Base-by-base conservation (phyloP, 306 rosid genomes). In the Prunus dulcis region DNA sequence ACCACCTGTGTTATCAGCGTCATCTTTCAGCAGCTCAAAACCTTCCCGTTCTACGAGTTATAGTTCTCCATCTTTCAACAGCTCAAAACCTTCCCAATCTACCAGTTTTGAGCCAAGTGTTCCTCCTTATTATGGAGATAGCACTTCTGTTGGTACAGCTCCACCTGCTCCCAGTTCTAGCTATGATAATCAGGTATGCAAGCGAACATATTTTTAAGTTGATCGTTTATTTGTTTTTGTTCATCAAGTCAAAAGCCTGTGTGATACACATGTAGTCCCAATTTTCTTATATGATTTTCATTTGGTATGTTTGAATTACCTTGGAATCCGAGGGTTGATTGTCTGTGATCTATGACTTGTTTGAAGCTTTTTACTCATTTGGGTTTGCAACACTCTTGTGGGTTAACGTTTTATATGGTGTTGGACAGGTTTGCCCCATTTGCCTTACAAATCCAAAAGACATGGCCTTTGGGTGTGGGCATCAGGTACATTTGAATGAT, bases 391-490 rank as follows among this genome's bases (percentile, higher is more conserved):
- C 67, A 0, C 67, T 17, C 52, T 2, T 9, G 13, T 2, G 17
- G 55, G 57, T 60, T 82, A 74, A 79, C 75, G 41, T 34, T 80
- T 76, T 23, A 23, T 34, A 62, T 87, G 80, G 58, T 78, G 45
- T 72, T 78, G 9, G 52, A 80, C 93, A 95, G 98, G 73, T 89
- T 74, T 95, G 98, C 84, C 92, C 96, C 73, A 90, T 95, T 73
- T 92, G 99, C 89, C 78, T 95, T 43, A 87, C 27, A 43, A 84
- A 95, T 78, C 14, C 91, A 5, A 95, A 90, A 85, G 91, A 95
- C 93, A 87, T 95, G 93, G 99, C 97, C 79, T 95, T 92, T 62
- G 97, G 97, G 56, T 95, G 99, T 67, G 99, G 99, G 62, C 99
- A 95, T 83, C 99, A 85, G 97, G 99, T 92, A 87, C 71, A 49